phyloP scores from a whole-genome alignment of 306 rosid species.

The Adenanthera pavonina region DNA sequence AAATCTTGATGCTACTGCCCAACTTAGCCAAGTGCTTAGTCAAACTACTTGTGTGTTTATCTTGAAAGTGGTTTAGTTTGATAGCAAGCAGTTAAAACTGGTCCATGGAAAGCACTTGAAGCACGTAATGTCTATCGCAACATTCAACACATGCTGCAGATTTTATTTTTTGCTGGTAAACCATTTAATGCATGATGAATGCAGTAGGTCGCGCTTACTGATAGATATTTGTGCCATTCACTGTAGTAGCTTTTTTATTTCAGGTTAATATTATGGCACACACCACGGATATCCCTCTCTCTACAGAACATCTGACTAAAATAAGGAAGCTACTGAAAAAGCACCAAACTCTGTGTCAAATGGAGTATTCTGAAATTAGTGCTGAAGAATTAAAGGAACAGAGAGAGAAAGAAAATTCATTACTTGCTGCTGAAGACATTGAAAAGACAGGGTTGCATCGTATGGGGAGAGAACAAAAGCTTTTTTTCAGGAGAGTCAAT shows the following conservation, averaged over 20 bases:
- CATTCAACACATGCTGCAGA: neutral
- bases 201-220: conserved; percentile 8
- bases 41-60: conserved; percentile 4
- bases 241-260: conserved; percentile 35
- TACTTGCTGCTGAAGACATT: conserved; percentile 42
- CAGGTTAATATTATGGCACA: conserved; percentile 95
- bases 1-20: conserved; percentile 10
- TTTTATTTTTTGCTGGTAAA: neutral
- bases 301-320: conserved; percentile 74
- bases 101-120: conserved; percentile 16
- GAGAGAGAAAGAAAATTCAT: conserved; percentile 40
- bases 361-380: conserved; percentile 50
- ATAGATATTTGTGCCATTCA: conserved; percentile 30
- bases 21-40: conserved; percentile 20
- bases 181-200: neutral
- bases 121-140: neutral
- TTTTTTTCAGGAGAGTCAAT: conserved; percentile 65
- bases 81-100: conserved; percentile 6
- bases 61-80: conserved; percentile 22
- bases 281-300: conserved; percentile 68
- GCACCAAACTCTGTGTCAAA: conserved; percentile 63
- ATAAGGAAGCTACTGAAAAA: conserved; percentile 75
- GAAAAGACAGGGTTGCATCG: conserved; percentile 42
- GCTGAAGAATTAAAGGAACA: conserved; percentile 43
- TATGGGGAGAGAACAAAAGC: conserved; percentile 55